These are phyloP conservation scores for Sarocladium kiliense DNA, from an alignment of 2,329 filamentous ascomycete species.

Conservation along the genomic window DNA sequence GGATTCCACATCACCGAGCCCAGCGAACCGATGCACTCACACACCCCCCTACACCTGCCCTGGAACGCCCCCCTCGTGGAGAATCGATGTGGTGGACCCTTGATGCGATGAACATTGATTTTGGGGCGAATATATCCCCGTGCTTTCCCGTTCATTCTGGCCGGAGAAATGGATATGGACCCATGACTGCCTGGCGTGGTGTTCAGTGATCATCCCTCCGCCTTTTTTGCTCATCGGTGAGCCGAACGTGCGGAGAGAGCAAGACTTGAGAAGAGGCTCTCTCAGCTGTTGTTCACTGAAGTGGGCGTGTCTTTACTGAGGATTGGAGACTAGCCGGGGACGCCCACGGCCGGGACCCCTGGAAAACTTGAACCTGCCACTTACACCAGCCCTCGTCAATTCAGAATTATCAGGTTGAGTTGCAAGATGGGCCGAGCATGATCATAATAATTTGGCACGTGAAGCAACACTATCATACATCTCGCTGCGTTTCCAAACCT, in stretches of 20 bases:
- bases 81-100: neutral
- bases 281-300: neutral
- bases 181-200: neutral
- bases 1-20: neutral
- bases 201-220: neutral
- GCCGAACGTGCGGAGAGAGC: neutral
- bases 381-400: neutral
- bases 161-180: neutral
- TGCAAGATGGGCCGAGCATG: too few species aligned
- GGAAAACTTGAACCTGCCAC: neutral
- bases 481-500: neutral
- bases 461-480: neutral
- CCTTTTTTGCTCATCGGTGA: neutral
- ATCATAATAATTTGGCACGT: neutral
- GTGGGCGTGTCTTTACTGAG: neutral
- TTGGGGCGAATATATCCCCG: neutral
- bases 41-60: neutral
- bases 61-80: constrained; percentile 4
- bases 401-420: neutral
- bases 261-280: neutral
- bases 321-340: neutral
- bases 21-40: neutral
- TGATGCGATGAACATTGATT: neutral
- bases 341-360: neutral
- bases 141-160: neutral